Conservation (phyloP, 768 basidiomycete species). For the Suillus sp. region DNA sequence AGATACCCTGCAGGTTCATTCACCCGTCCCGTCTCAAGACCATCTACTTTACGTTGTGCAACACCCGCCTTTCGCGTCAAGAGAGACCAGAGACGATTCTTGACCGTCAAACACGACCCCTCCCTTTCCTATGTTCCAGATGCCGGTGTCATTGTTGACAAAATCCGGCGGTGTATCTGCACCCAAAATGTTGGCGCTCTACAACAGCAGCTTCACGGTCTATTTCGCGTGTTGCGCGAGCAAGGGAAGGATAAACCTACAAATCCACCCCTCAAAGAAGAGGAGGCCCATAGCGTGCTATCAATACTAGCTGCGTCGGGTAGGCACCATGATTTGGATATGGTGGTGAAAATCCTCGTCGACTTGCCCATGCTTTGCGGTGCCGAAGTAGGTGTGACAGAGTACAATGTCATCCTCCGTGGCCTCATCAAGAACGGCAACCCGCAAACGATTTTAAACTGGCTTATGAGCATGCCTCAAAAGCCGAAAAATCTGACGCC, state of each 20-base stretch:
- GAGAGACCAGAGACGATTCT: constrained; percentile 4
- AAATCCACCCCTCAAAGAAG: constrained; percentile 14
- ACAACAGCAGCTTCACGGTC: constrained; percentile 3
- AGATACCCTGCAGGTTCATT: constrained; percentile 31
- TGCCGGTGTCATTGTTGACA: constrained; percentile 3
- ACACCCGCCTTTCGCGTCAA: not conserved
- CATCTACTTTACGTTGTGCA: not conserved
- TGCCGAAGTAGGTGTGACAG: constrained; percentile 44
- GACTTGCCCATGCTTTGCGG: constrained; percentile 53
- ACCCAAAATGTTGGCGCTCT: constrained; percentile 6
- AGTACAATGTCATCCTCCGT: constrained; percentile 52
- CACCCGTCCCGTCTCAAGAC: constrained; percentile 21
- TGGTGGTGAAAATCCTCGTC: constrained; percentile 53
- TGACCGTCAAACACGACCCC: not conserved
- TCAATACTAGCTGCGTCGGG: constrained; percentile 53
- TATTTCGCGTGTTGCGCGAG: constrained; percentile 1
- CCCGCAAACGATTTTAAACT: constrained; percentile 44
- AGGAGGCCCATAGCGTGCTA: constrained; percentile 43
- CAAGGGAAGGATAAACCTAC: not conserved
- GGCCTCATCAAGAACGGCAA: constrained; percentile 50
- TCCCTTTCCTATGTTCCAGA: constrained; percentile 6
- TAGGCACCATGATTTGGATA: constrained; percentile 52
- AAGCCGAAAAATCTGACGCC: constrained; percentile 50
- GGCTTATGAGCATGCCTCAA: constrained; percentile 56
- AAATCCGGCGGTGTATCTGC: constrained; percentile 4